These are phyloP conservation scores for Mallotus repandus DNA, from an alignment of 441 rosid species.

Conservation along the genomic window DNA sequence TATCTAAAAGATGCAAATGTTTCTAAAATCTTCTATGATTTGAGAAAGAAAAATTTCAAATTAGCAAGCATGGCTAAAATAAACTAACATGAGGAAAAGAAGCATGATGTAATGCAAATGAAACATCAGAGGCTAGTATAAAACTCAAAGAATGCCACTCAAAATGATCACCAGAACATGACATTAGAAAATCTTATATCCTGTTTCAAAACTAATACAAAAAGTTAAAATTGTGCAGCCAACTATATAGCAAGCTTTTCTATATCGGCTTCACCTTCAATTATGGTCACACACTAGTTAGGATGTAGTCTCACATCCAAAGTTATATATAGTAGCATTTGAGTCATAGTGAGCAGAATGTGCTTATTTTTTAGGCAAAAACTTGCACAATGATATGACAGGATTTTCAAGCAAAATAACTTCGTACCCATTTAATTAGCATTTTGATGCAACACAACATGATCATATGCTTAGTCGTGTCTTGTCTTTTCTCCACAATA, in stretches of 20 bases:
- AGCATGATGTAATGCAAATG: background rate
- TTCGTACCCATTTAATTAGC: background rate
- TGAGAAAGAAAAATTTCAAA: background rate
- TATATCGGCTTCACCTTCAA: background rate
- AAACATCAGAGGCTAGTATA: background rate
- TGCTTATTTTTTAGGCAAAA: background rate
- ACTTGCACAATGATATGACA: background rate
- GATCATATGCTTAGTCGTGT: background rate
- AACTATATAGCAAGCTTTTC: background rate
- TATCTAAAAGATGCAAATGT: background rate
- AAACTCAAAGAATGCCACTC: conserved; percentile 3
- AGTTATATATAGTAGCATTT: background rate
- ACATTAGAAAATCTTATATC: background rate
- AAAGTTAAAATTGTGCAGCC: background rate
- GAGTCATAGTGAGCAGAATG: background rate
- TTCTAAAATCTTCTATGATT: background rate
- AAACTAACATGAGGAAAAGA: background rate
- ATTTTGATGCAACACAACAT: background rate
- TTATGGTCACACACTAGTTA: background rate
- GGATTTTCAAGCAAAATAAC: background rate
- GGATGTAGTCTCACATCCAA: background rate
- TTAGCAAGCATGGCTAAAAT: background rate
- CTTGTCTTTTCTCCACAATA: background rate
- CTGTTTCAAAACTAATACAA: background rate
- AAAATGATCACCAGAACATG: background rate